Percentiles rank a stretch among this genome's conserved stretches.
Conservation (phyloP, 768 basidiomycete species). For the Rhizopogon vulgaris region DNA sequence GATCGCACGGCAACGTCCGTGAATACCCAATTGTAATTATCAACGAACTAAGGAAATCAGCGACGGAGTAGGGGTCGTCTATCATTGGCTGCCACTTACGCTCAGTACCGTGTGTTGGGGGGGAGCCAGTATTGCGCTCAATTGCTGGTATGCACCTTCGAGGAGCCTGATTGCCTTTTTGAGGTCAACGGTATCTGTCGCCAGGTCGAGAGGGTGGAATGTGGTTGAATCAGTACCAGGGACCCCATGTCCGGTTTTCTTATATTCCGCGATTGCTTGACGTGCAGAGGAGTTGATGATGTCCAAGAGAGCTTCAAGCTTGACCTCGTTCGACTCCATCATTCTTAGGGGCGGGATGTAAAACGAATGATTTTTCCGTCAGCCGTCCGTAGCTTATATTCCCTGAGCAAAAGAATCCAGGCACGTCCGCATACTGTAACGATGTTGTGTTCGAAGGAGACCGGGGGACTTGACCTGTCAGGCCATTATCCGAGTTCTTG, state of each 20-base stretch:
- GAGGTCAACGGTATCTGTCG: slow-evolving; percentile 12
- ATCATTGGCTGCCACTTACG: slow-evolving; percentile 9
- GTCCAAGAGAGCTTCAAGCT: slow-evolving; percentile 24
- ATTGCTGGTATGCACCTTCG: slow-evolving; percentile 20
- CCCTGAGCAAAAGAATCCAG: not conserved
- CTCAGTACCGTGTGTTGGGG: slow-evolving; percentile 22
- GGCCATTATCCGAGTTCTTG: too few species aligned
- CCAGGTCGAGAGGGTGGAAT: slow-evolving; percentile 18
- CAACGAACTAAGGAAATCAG: slow-evolving; percentile 4
- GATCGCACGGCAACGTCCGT: slow-evolving; percentile 16
- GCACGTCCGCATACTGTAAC: too few species aligned
- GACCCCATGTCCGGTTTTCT: slow-evolving; percentile 16
- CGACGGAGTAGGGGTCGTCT: not conserved
- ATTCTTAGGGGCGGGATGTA: not conserved
- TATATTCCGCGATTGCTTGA: slow-evolving; percentile 21
- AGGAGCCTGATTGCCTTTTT: slow-evolving; percentile 21
- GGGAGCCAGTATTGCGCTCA: slow-evolving; percentile 19
- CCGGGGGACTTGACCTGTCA: too few species aligned
- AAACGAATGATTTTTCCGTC: not conserved
- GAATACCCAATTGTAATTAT: slow-evolving; percentile 22
- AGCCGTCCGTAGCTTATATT: not conserved
- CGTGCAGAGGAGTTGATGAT: slow-evolving; percentile 25
- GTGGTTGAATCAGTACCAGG: slow-evolving; percentile 18
- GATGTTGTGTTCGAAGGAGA: too few species aligned
- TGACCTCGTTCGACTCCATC: slow-evolving; percentile 10